These are phyloP conservation scores for Haplosporangium sp. DNA, from an alignment of 371 early-diverging fungal species.

Conservation along the genomic window DNA sequence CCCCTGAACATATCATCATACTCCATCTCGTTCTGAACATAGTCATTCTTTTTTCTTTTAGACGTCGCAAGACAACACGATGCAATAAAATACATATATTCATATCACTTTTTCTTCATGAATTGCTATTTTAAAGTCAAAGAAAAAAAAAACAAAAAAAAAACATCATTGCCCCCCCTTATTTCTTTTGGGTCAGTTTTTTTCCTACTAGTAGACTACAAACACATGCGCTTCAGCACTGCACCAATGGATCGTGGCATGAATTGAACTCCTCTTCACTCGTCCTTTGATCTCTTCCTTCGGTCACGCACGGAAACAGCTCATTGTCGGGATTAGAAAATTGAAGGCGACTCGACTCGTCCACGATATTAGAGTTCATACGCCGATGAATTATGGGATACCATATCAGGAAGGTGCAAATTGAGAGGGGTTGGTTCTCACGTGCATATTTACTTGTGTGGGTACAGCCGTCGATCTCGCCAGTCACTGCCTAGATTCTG, in stretches of 20 bases:
- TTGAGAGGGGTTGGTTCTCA: background rate
- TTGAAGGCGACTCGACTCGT: background rate
- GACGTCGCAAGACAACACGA: no score
- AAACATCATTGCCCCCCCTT: background rate
- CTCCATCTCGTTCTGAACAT: background rate
- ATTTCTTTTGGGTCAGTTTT: background rate
- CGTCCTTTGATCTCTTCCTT: background rate
- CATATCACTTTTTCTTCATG: background rate
- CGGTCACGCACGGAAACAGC: conserved; percentile 1
- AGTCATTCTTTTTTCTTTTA: background rate
- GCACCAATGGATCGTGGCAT: background rate
- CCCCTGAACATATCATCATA: background rate
- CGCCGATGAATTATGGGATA: background rate
- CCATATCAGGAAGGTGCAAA: background rate
- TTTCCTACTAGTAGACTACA: background rate
- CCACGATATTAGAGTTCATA: background rate
- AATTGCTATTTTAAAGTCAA: background rate
- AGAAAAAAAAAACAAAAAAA: background rate
- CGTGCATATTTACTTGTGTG: background rate
- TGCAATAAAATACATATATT: no score
- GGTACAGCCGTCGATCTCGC: conserved; percentile 33
- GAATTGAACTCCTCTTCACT: background rate
- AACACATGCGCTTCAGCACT: background rate
- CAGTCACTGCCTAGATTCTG: conserved; percentile 43
- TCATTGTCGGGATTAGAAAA: background rate